A percentile compares a stretch with the other conserved stretches of the same genome.
These are phyloP conservation scores for Lepidium africanum DNA, from an alignment of 345 rosid species.

Conservation along the genomic window DNA sequence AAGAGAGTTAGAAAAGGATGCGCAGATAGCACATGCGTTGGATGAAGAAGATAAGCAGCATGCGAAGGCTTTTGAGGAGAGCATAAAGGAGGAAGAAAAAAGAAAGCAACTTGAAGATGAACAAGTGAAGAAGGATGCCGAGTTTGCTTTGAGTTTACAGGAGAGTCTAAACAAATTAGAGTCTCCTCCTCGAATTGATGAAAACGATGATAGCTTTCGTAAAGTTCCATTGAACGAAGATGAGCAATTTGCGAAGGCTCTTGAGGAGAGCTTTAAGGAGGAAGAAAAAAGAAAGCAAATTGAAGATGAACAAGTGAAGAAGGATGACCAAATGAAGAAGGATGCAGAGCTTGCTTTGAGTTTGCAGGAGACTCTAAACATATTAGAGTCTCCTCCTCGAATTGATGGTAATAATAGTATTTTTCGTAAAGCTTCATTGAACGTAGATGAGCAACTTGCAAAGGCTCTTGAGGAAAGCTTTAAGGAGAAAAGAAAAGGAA, in stretches of 20 bases:
- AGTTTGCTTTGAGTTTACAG: constrained; percentile 59
- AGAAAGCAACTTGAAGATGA: constrained; percentile 9
- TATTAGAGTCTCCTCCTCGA: constrained; percentile 35
- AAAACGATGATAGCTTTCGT: not conserved
- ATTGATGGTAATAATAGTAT: not conserved
- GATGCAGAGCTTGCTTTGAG: constrained; percentile 63
- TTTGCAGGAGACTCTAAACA: constrained; percentile 52
- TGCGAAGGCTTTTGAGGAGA: constrained; percentile 5
- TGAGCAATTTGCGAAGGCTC: constrained; percentile 8
- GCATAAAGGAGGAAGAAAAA: constrained; percentile 29
- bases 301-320: constrained; percentile 39
- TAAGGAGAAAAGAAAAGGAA: constrained; percentile 30
- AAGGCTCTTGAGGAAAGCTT: constrained; percentile 3
- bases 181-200: constrained; percentile 35
- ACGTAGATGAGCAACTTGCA: not conserved
- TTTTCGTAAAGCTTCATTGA: not conserved
- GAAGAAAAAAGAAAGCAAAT: constrained; percentile 15
- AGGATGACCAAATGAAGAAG: constrained; percentile 44
- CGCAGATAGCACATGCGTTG: not conserved
- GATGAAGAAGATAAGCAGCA: constrained; percentile 9
- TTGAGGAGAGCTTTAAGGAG: constrained; percentile 16
- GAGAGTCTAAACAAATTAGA: constrained; percentile 40
- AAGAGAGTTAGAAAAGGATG: constrained; percentile 3
- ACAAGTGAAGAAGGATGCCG: constrained; percentile 68
- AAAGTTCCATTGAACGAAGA: not conserved